Percentiles rank a stretch among this genome's conserved stretches.
phyloP scores from a whole-genome alignment of 371 early-diverging fungal genomes.

The Actinomortierella wolfii region DNA sequence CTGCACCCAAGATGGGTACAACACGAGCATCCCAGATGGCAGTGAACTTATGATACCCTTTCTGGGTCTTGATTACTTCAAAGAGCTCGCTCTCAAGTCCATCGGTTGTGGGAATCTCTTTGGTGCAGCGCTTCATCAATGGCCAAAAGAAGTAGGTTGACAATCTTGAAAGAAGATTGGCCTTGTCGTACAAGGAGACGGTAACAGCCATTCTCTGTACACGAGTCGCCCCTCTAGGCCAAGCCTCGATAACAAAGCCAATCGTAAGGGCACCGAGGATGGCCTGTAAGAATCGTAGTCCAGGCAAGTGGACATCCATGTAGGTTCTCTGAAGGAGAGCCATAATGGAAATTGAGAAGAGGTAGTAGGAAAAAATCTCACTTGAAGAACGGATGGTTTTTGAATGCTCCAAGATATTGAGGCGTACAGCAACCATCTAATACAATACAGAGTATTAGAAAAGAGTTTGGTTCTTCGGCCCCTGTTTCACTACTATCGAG shows the following conservation, averaged over 20 bases:
- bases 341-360: conserved; percentile 3
- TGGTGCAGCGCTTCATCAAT: conserved; percentile 10
- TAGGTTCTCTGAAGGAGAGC: conserved; percentile 5
- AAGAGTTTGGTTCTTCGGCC: not conserved
- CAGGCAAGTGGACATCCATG: conserved; percentile 2
- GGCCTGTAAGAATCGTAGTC: not conserved
- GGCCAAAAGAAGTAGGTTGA: conserved; percentile 24
- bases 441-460: not conserved
- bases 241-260: conserved; percentile 26
- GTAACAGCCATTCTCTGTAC: no score
- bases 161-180: conserved; percentile 18
- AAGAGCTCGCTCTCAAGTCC: conserved; percentile 13
- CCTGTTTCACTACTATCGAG: no score
- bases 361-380: conserved; percentile 17
- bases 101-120: conserved; percentile 8
- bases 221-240: conserved; percentile 15
- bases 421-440: conserved; percentile 13
- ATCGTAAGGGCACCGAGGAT: not conserved
- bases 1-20: no score
- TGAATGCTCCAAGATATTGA: conserved; percentile 22
- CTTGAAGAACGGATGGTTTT: conserved; percentile 31
- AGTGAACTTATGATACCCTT: conserved; percentile 1
- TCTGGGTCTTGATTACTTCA: conserved; percentile 8
- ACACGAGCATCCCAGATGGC: conserved; percentile 11
- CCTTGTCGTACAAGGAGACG: conserved; percentile 11